Conservation (phyloP, 2,329 filamentous ascomycete genomes). For the Thelonectria discophora region DNA sequence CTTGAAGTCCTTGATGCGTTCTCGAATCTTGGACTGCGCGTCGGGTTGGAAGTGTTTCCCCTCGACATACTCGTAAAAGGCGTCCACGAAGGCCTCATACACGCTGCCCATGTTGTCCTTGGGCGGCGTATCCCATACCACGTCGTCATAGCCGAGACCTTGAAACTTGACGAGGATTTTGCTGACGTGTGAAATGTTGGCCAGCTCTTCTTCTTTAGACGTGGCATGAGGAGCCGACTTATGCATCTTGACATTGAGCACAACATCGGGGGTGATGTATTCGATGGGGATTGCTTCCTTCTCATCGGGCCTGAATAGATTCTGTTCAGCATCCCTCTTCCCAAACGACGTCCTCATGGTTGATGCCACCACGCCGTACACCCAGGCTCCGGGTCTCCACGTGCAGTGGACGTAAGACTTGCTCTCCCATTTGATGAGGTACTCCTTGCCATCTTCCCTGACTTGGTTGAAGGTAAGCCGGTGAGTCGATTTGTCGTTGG, state of each 20-base stretch:
- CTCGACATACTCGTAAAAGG: conserved; percentile 86
- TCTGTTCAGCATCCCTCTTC: conserved; percentile 70
- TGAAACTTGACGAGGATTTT: conserved; percentile 89
- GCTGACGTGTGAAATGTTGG: conserved; percentile 75
- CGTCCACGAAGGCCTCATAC: conserved; percentile 81
- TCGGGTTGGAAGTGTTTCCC: conserved; percentile 75
- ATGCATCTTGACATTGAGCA: conserved; percentile 78
- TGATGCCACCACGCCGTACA: conserved; percentile 73
- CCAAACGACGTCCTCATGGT: conserved; percentile 78
- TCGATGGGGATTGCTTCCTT: conserved; percentile 89
- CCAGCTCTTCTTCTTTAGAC: conserved; percentile 74
- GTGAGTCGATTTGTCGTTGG: conserved; percentile 40
- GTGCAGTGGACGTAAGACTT: conserved; percentile 82
- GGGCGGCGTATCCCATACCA: conserved; percentile 88
- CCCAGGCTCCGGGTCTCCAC: conserved; percentile 92
- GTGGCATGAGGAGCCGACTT: conserved; percentile 57
- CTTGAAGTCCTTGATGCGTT: conserved; percentile 75
- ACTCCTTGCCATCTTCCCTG: conserved; percentile 78
- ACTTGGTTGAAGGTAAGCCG: conserved; percentile 55
- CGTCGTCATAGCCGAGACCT: conserved; percentile 88
- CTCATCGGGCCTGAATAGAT: conserved; percentile 70
- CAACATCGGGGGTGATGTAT: conserved; percentile 84
- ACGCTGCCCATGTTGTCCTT: conserved; percentile 67
- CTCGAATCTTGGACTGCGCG: conserved; percentile 67
- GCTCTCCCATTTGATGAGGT: conserved; percentile 87